Percentiles rank a stretch among this genome's conserved stretches.
Evolutionary conservation across 2,329 filamentous ascomycete genomes (phyloP).

Genomic region (Xylaria sp.): DNA sequence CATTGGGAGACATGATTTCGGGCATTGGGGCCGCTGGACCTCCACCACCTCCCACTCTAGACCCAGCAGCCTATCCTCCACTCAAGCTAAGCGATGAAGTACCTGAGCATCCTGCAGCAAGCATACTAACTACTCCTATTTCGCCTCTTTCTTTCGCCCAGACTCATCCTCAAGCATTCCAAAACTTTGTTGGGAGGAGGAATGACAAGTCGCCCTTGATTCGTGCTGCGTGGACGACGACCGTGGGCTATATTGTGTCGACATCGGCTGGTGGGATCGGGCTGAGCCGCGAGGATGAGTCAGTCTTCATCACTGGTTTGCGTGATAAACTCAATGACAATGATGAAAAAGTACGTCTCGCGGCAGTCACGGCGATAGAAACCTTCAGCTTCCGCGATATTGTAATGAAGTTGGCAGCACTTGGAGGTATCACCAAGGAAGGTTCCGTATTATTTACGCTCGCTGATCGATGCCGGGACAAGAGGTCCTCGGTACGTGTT

Average conservation of each 20-base stretch:
- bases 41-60: conserved; percentile 75
- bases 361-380: conserved; percentile 86
- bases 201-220: conserved; percentile 88
- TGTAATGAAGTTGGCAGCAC: conserved; percentile 80
- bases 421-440: conserved; percentile 77
- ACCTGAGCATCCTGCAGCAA: conserved; percentile 59
- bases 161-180: conserved; percentile 80
- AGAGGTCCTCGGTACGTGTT: conserved; percentile 80
- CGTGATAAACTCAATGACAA: conserved; percentile 84
- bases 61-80: conserved; percentile 87
- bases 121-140: conserved; percentile 81
- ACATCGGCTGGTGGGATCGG: conserved; percentile 93
- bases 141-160: conserved; percentile 91
- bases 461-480: conserved; percentile 88
- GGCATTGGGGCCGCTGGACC: conserved; percentile 93
- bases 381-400: conserved; percentile 83
- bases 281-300: conserved; percentile 83
- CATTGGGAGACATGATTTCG: conserved; percentile 92
- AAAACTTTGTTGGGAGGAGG: conserved; percentile 83
- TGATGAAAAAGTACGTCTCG: conserved; percentile 90
- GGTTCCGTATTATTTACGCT: conserved; percentile 84
- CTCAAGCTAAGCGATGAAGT: conserved; percentile 70
- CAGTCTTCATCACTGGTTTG: conserved; percentile 75
- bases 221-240: conserved; percentile 85
- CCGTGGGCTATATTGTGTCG: conserved; percentile 84